Evolutionary conservation across 1,284 basidiomycete species (phyloP), one percentile per base, ranked within the genome.

Genomic region (Inonotus obliquus): DNA sequence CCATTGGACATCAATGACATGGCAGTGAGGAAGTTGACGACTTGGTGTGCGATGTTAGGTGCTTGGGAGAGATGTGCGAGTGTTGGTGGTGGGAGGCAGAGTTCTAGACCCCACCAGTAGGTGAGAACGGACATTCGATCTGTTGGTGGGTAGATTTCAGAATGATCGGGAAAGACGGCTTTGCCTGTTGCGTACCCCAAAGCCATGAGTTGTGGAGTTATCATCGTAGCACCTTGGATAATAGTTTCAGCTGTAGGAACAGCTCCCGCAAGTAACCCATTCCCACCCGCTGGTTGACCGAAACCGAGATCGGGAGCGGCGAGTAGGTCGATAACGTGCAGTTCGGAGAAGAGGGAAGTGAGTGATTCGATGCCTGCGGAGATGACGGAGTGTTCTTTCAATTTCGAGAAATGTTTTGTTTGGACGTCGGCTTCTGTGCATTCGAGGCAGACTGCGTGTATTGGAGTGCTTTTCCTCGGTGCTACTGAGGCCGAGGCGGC

Each of bases 101-200:
- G 61, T 70, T 92, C 90, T 4, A 91, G 75, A 14, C 90, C 90
- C 90, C 90, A 92, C 91, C 91, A 91, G 71, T 91, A 91, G n/a
- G 89, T 90, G 23, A 92, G 74, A 17, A 88, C 79, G 11, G 87
- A 89, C 71, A 92, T 82, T 53, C 90, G 80, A 69, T 92, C 90
- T 1, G 77, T 81, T 1, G 90, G 91, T 2, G 89, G 89, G 67
- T 85, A 78, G 51, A 92, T 71, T 2, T 83, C 85, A 63, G 77
- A 78, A 70, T 92, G 90, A 65, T 89, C 83, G 14, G 89, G 86
- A n/a, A 80, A 55, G 25, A 91, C 72, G 1, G 81, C 78, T 67
- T 77, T 79, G 21, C 89, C 87, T 6, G 87, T 87, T 11, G 89
- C 88, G 71, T 83, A 91, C 7, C 90, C 88, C 29, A 92, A 72